phyloP scores from a whole-genome alignment of 306 rosid genomes.

The Cicer chorassanicum region DNA sequence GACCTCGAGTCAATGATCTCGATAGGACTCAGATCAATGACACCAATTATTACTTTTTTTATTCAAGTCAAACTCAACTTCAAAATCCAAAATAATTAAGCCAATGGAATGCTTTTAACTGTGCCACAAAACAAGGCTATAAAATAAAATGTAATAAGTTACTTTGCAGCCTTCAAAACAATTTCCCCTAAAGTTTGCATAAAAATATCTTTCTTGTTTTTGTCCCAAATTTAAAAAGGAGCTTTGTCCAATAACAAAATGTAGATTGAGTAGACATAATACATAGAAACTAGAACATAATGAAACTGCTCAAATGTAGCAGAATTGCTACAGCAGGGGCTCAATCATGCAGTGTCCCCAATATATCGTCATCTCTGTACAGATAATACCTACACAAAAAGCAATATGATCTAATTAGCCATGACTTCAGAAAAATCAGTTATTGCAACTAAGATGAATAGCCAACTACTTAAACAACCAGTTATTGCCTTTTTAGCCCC shows the following conservation, averaged over 20 bases:
- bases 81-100: not conserved
- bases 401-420: conserved; percentile 16
- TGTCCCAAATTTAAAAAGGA: not conserved
- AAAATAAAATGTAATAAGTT: not conserved
- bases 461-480: not conserved
- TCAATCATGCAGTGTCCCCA: conserved; percentile 67
- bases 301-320: conserved; percentile 37
- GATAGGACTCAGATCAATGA: too few species aligned
- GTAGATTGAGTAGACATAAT: not conserved
- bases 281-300: conserved; percentile 30
- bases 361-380: conserved; percentile 58
- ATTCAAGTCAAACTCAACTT: too few species aligned
- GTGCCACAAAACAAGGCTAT: not conserved
- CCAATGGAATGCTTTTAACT: not conserved
- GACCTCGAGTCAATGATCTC: too few species aligned
- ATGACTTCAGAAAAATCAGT: conserved; percentile 13
- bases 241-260: conserved; percentile 17
- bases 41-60: too few species aligned
- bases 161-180: not conserved
- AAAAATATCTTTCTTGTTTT: conserved; percentile 27
- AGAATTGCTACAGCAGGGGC: conserved; percentile 29
- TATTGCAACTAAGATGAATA: conserved; percentile 38
- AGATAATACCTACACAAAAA: conserved; percentile 55
- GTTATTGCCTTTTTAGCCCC: too few species aligned
- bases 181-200: conserved; percentile 15